phyloP scores from a whole-genome alignment of 352 stramenopile species.

The Discostella stelligera region DNA sequence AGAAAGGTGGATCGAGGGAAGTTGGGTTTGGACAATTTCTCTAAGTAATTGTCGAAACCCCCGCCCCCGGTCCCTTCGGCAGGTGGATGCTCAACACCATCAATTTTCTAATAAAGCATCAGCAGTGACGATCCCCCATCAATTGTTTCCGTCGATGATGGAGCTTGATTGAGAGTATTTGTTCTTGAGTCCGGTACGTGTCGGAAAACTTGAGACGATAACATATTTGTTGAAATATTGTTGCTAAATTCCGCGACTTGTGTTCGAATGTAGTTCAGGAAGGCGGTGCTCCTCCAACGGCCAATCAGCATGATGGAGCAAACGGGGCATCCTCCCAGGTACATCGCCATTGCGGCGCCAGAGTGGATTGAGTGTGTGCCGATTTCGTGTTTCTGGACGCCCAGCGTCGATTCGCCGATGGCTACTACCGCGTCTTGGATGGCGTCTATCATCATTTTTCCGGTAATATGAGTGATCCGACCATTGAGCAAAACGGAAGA shows the following conservation, averaged over 20 bases:
- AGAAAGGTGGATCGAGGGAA: too few species aligned
- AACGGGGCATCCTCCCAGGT: constrained; percentile 6
- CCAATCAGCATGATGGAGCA: constrained; percentile 8
- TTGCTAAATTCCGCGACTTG: background rate
- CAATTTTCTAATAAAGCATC: too few species aligned
- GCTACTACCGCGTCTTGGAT: background rate
- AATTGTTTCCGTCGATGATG: too few species aligned
- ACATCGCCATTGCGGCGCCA: constrained; percentile 6
- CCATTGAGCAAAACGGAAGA: background rate
- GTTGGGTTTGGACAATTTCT: too few species aligned
- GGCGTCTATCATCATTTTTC: background rate
- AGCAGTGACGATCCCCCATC: too few species aligned
- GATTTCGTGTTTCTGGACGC: background rate
- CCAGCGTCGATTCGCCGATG: constrained; percentile 2
- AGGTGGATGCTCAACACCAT: too few species aligned
- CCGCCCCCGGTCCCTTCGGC: too few species aligned
- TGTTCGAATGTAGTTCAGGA: constrained; percentile 31
- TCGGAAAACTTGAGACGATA: too few species aligned
- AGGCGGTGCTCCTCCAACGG: constrained; percentile 22
- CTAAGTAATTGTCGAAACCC: too few species aligned
- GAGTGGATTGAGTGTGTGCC: constrained; percentile 3
- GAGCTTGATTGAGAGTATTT: too few species aligned
- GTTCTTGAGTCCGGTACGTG: too few species aligned
- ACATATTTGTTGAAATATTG: too few species aligned
- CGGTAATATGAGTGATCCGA: background rate